Evolutionary conservation across 164 flowering plant species (phyloP).

Genomic region (Paratinospora sagittata): DNA sequence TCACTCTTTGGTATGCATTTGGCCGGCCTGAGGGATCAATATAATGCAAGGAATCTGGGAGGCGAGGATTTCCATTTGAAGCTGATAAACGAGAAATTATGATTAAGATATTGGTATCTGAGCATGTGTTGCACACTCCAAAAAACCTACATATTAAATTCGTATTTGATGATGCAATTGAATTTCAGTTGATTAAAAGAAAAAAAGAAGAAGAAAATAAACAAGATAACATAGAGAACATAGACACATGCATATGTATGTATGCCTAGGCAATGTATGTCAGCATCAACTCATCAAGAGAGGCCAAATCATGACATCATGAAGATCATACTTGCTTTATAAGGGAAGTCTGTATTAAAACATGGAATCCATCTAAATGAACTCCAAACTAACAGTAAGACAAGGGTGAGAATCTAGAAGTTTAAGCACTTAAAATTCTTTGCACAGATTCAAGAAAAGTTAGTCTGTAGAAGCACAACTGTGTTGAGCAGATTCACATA

Average conservation of each 20-base stretch:
- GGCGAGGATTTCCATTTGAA: slow-evolving; percentile 84
- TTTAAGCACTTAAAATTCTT: not conserved
- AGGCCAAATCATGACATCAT: not conserved
- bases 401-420: not conserved
- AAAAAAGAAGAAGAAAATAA: not conserved
- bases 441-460: not conserved
- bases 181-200: not conserved
- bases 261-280: not conserved
- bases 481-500: not conserved
- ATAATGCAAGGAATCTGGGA: slow-evolving; percentile 75
- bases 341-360: not conserved
- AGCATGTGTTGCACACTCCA: slow-evolving; percentile 6
- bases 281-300: not conserved
- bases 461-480: not conserved
- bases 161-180: not conserved
- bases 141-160: slow-evolving; percentile 4
- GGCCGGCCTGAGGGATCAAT: slow-evolving; percentile 67
- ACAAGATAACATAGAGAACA: not conserved
- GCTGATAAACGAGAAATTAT: slow-evolving; percentile 34
- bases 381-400: not conserved
- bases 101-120: slow-evolving; percentile 14
- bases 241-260: not conserved
- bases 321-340: not conserved
- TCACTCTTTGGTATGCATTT: slow-evolving; percentile 91
- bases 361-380: not conserved